Evolutionary conservation across 768 basidiomycete genomes (phyloP).

Genomic region (Trichaptum fuscoviolaceum): DNA sequence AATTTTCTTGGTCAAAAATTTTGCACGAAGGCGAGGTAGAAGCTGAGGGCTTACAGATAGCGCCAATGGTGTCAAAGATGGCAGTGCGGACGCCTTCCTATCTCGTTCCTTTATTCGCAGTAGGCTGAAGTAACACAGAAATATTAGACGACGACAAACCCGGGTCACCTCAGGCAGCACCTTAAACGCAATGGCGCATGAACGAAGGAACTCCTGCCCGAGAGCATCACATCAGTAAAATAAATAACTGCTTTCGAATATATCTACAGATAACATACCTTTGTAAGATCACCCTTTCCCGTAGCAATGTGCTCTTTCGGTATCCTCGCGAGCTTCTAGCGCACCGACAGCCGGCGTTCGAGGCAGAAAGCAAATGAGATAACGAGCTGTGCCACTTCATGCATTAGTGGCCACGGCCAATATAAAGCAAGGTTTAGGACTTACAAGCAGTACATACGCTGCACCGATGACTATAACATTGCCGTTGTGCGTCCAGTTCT

Average conservation of each 20-base stretch:
- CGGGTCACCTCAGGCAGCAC: constrained; percentile 68
- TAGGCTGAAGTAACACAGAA: no score
- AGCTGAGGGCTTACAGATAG: constrained; percentile 48
- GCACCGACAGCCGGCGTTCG: constrained; percentile 63
- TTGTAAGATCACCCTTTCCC: constrained; percentile 51
- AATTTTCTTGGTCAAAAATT: not conserved
- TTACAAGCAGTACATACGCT: constrained; percentile 66
- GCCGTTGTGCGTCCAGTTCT: constrained; percentile 59
- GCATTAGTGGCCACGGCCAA: not conserved
- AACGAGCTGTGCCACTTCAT: constrained; percentile 35
- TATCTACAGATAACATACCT: constrained; percentile 34
- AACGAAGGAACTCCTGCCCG: constrained; percentile 55
- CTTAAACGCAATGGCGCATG: constrained; percentile 64
- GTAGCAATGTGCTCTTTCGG: constrained; percentile 55
- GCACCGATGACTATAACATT: constrained; percentile 64
- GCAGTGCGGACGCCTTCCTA: constrained; percentile 55
- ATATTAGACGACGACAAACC: constrained; percentile 17
- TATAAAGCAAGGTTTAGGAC: constrained; percentile 19
- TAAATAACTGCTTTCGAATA: not conserved
- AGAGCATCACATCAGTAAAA: not conserved
- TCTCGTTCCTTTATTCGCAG: constrained; percentile 32
- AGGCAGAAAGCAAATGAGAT: constrained; percentile 56
- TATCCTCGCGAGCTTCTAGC: constrained; percentile 57
- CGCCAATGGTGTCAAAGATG: constrained; percentile 63
- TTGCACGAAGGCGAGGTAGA: not conserved